Base-by-base conservation (phyloP, 2,329 filamentous ascomycete genomes). In the Exophiala alcalophila region DNA sequence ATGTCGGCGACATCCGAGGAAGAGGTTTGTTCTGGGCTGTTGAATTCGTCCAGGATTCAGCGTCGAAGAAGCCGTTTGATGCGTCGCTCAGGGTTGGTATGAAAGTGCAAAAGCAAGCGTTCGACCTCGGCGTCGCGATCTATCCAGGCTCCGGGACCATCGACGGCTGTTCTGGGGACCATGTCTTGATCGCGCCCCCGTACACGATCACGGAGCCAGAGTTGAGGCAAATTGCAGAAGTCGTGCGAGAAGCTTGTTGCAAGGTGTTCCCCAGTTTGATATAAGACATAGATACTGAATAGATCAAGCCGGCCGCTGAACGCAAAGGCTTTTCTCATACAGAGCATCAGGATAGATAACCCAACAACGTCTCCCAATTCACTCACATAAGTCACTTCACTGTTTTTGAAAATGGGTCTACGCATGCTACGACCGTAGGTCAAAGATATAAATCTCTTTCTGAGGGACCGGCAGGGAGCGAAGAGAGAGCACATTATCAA, bases 1-100 rank as follows among this genome's bases (percentile, higher is more conserved):
- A 74, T 50, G 75, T 81, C 11, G 77, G 77, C 8, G 62, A 81
- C 56, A 75, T 82, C 39, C 67, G 78, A 33, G 78, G 78, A n/a
- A 69, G 67, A 43, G 78, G 78, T 0, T 56, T 80, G 19, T 81
- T 81, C 54, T 77, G 74, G 71, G 76, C 72, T 4, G 68, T 82
- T 40, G 78, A 81, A 49, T 78, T 81, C 46, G 77, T 81, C 26
- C 62, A 66, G 33, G 67, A 80, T 55, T 78, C 74, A 56, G 41
- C 43, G 2, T 74, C 68, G 3, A 80, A 78, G 52, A 64, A 71
- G 42, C 70, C 76, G 0, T 81, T 81, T 46, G 63, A 70, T 15
- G 60, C 70, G 0, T 54, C 55, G 0, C 49, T 65, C 2, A 60
- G 57, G 2, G 57, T 78, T 3, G 65, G 72, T 2, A 65, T 61